Evolutionary conservation across 2,329 filamentous ascomycete genomes (phyloP), one percentile per base, ranked within the genome.

Genomic region (Claviceps maximensis): DNA sequence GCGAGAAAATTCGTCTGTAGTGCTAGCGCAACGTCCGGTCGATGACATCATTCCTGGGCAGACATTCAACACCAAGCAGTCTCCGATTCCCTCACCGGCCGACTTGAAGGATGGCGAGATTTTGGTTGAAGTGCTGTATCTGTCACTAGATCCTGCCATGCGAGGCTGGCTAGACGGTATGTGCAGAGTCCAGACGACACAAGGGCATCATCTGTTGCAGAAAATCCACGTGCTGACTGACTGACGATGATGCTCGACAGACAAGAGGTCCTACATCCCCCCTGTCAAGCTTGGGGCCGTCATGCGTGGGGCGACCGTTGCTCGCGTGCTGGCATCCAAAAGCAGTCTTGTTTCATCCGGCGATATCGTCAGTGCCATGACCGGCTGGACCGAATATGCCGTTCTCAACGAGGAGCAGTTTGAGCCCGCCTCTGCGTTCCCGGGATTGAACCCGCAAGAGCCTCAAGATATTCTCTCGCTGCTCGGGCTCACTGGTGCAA

Each of bases 81-180:
- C 71, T 1, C 71, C 77, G 1, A 71, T 78, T 4, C 77, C 78
- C 59, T 68, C 74, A 8, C 70, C 72, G 21, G 67, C 68, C 33
- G 72, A 78, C 55, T 72, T 85, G 44, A 75, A 83, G 63, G 76
- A 82, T 71, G 82, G 82, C 58, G 70, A 87, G 62, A 72, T 87
- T 53, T 73, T 88, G 50, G 67, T 80, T 46, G 76, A 80, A 64
- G 64, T 67, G 1, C 67, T 84, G 55, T 87, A 87, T 62, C 73
- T 87, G 46, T 83, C 80, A 10, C 73, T 88, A 41, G 85, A 88
- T 67, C 84, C 85, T 1, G 83, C 84, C n/a, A 87, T 87, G 84
- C 77, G 85, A 60, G 80, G 80, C 54, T 87, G 83, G 83, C 67
- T 89, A 21, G 84, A 78, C 57, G 75, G 75, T 78, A 58, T 33